Conservation (phyloP, 169 alveolate genomes). For the Amoebophrya sp. region DNA sequence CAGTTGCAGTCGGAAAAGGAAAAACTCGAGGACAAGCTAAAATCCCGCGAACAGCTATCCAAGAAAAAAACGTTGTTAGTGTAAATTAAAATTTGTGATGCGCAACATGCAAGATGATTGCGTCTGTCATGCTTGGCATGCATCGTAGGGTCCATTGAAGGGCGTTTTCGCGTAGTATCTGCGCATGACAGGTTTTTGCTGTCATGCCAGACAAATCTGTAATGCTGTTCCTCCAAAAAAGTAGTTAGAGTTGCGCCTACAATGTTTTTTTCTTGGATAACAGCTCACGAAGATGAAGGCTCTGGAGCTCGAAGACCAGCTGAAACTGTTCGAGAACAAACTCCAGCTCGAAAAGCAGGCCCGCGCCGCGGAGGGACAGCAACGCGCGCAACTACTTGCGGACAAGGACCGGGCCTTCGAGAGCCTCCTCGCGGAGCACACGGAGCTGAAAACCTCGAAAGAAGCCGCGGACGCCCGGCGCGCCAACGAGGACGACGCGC, state of each 20-base stretch:
- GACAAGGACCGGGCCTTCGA: not conserved
- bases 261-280: no score
- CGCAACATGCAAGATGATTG: no score
- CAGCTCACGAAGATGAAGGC: not conserved
- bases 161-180: no score
- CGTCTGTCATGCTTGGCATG: no score
- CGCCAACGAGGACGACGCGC: not conserved
- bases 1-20: not conserved
- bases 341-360: not conserved
- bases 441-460: not conserved
- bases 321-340: not conserved
- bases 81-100: no score
- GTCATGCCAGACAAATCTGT: no score
- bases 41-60: no score
- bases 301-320: not conserved
- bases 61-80: not conserved
- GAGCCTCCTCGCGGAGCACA: not conserved
- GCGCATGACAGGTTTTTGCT: no score
- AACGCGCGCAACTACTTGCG: not conserved
- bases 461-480: not conserved
- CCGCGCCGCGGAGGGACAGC: not conserved
- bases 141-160: no score
- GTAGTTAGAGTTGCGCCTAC: no score
- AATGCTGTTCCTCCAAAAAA: no score
- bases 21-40: no score